phyloP scores from a whole-genome alignment of 331 rosid genomes.

The Acacia concinna region DNA sequence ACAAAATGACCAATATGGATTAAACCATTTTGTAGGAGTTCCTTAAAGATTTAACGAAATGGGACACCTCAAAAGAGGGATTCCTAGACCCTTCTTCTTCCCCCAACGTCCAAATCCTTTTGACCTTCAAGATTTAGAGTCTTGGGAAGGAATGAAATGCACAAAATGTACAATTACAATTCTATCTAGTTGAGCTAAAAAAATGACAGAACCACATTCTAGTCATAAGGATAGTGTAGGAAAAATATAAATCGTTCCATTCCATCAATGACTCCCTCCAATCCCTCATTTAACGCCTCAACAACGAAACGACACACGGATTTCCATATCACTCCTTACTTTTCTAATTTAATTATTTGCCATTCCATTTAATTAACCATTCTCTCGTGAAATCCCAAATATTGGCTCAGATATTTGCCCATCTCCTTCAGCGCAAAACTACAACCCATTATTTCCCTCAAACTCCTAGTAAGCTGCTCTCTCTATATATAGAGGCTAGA shows the following conservation, averaged over 20 bases:
- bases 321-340: neutral
- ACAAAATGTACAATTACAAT: neutral
- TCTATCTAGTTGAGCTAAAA: neutral
- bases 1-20: neutral
- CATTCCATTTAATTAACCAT: neutral
- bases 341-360: neutral
- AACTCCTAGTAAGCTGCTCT: neutral
- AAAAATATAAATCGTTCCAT: neutral
- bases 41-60: neutral
- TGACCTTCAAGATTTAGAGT: neutral
- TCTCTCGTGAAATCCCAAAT: neutral
- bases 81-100: neutral
- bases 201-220: neutral
- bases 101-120: neutral
- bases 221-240: neutral
- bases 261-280: neutral
- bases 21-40: neutral
- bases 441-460: neutral
- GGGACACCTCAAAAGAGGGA: neutral
- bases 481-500: neutral
- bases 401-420: neutral
- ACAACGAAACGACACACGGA: neutral
- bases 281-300: neutral
- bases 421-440: constrained; percentile 1
- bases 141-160: neutral